Percentiles rank a stretch among this genome's conserved stretches.
Evolutionary conservation across 2,329 filamentous ascomycete genomes (phyloP).

Genomic region (Paraphaeosphaeria minitans): DNA sequence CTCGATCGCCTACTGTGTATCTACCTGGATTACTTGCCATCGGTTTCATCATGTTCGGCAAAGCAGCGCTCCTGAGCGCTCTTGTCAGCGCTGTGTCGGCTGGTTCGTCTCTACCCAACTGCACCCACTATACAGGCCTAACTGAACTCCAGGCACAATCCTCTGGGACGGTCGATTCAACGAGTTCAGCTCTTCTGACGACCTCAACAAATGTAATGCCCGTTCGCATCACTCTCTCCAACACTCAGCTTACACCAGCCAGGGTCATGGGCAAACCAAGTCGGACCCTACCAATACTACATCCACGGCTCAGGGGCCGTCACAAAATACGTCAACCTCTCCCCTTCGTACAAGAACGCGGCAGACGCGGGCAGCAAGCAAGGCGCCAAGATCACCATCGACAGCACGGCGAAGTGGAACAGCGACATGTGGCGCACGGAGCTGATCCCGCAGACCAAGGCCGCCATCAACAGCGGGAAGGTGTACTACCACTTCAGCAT

Average conservation of each 20-base stretch:
- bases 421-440: slow-evolving; percentile 77
- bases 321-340: slow-evolving; percentile 66
- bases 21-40: neutral
- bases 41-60: slow-evolving; percentile 37
- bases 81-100: slow-evolving; percentile 41
- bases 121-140: neutral
- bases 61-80: slow-evolving; percentile 33
- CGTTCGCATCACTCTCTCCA: neutral
- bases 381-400: slow-evolving; percentile 72
- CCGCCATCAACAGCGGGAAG: slow-evolving; percentile 68
- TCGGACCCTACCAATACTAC: slow-evolving; percentile 76
- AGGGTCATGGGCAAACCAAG: slow-evolving; percentile 71
- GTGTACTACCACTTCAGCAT: slow-evolving; percentile 77
- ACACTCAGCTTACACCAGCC: neutral
- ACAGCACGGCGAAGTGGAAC: slow-evolving; percentile 70
- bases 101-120: slow-evolving; percentile 19
- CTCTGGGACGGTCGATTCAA: slow-evolving; percentile 72
- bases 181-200: slow-evolving; percentile 58
- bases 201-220: slow-evolving; percentile 58
- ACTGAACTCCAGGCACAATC: slow-evolving; percentile 50
- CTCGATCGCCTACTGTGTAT: slow-evolving; percentile 11
- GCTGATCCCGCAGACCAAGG: slow-evolving; percentile 72
- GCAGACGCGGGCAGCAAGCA: slow-evolving; percentile 65
- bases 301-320: slow-evolving; percentile 68
- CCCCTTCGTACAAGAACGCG: slow-evolving; percentile 66